Base-by-base conservation (phyloP, 1,139 yeast species). In the Magnusiomyces paraingens region DNA sequence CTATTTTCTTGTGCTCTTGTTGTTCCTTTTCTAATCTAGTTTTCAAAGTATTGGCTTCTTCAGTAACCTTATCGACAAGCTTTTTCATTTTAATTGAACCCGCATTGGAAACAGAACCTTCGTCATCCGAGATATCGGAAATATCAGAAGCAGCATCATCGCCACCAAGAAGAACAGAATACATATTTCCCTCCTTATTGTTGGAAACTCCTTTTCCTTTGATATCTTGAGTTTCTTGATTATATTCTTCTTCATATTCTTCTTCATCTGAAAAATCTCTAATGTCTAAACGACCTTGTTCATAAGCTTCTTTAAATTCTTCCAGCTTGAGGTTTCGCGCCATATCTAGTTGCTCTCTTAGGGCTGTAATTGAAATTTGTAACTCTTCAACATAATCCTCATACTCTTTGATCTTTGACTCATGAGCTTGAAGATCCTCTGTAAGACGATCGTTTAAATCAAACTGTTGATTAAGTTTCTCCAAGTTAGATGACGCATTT, bases 221-320 rank as follows among this genome's bases (percentile, higher is more conserved):
- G 22, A n/a, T 17, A 10, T 40, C 43, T 40, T 40, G 22, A 17
- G 14, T 20, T n/a, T 6, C 43, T n/a, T 18, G 12, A 40, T 40
- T 20, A 12, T 17, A 10, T 21, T 40, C 18, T 26, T 26, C 32
- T 26, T 26, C 32, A 8, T 26, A 4, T 26, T 26, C 32, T 8
- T 5, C 8, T 5, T 26, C 8, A 4, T 26, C 32, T 5, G 32
- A 26, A 26, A 26, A 26, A 26, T 26, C 32, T 5, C 38, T 35
- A n/a, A 38, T 18, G 20, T 47, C 42, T 14, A 47, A 38, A 36
- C 18, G 35, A 2, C 50, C 50, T 11, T 47, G 18, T 6, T 47
- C 17, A 21, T 36, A 47, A 18, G 50, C 50, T 10, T 20, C 15
- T 47, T 14, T 47, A 35, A 47, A 36, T 5, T 21, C 6, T 14